A percentile compares a stretch with the other conserved stretches of the same genome.
These are phyloP conservation scores for Aschersonia sp. DNA, from an alignment of 2,329 filamentous ascomycete species.

Conservation along the genomic window DNA sequence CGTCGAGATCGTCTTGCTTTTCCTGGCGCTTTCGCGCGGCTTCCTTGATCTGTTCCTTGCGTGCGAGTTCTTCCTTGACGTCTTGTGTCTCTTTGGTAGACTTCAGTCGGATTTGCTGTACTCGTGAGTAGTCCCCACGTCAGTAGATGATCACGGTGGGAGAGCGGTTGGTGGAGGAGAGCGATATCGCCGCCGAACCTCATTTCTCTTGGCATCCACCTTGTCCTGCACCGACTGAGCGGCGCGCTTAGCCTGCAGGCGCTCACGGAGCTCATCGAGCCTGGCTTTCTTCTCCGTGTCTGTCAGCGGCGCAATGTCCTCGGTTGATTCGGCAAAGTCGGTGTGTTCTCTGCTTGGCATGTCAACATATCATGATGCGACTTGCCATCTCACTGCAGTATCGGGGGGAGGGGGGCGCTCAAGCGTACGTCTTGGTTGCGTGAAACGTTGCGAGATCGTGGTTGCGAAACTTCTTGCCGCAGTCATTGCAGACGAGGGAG, in stretches of 20 bases:
- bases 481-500: slow-evolving; percentile 88
- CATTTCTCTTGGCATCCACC: slow-evolving; percentile 70
- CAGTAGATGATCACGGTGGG: background rate
- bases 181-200: slow-evolving; percentile 33
- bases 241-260: slow-evolving; percentile 58
- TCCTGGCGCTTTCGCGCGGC: slow-evolving; percentile 75
- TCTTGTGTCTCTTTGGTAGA: slow-evolving; percentile 81
- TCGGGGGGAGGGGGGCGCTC: background rate
- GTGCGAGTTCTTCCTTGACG: slow-evolving; percentile 73
- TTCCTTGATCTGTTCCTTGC: slow-evolving; percentile 86
- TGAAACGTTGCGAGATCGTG: slow-evolving; percentile 77
- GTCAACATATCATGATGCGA: background rate
- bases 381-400: background rate
- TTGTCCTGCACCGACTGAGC: slow-evolving; percentile 58
- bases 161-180: background rate
- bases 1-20: slow-evolving; percentile 72
- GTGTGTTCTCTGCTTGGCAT: slow-evolving; percentile 51
- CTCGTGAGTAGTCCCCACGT: background rate
- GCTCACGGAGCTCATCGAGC: slow-evolving; percentile 59
- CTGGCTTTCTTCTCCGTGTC: slow-evolving; percentile 80
- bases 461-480: slow-evolving; percentile 78
- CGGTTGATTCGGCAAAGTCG: slow-evolving; percentile 85
- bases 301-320: slow-evolving; percentile 80
- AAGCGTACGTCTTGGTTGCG: slow-evolving; percentile 58
- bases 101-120: slow-evolving; percentile 63